Evolutionary conservation across 352 stramenopile genomes (phyloP).

Genomic region (Globisporangium polare): DNA sequence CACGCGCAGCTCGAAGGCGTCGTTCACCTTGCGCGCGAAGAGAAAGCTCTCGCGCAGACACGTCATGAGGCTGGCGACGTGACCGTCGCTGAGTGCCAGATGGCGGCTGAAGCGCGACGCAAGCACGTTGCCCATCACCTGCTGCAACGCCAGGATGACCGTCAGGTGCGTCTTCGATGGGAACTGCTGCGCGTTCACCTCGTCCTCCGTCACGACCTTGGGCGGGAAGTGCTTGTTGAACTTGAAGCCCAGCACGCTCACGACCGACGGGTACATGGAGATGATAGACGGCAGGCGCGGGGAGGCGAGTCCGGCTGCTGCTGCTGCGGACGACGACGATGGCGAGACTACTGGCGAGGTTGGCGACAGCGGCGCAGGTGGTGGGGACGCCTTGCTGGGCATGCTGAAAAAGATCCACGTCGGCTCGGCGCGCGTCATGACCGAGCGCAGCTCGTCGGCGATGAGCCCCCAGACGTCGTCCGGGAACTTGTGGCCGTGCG

Average conservation of each 20-base stretch:
- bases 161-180: conserved; percentile 64
- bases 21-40: conserved; percentile 74
- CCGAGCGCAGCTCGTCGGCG: conserved; percentile 69
- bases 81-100: conserved; percentile 56
- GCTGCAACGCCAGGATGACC: conserved; percentile 63
- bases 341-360: background rate
- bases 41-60: conserved; percentile 68
- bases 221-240: conserved; percentile 51
- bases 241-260: conserved; percentile 43
- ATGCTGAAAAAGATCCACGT: conserved; percentile 70
- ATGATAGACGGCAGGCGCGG: conserved; percentile 52
- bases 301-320: conserved; percentile 22
- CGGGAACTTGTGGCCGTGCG: conserved; percentile 75
- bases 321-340: conserved; percentile 8
- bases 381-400: background rate
- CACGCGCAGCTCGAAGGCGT: conserved; percentile 46
- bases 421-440: conserved; percentile 67
- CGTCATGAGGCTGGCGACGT: conserved; percentile 39
- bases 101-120: conserved; percentile 33
- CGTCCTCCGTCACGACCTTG: conserved; percentile 53
- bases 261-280: conserved; percentile 64
- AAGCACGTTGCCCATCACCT: conserved; percentile 64
- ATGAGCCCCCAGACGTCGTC: conserved; percentile 81
- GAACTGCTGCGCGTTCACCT: conserved; percentile 50
- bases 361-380: conserved; percentile 10